Conservation (phyloP, 768 basidiomycete genomes). For the Naganishia randhawae region DNA sequence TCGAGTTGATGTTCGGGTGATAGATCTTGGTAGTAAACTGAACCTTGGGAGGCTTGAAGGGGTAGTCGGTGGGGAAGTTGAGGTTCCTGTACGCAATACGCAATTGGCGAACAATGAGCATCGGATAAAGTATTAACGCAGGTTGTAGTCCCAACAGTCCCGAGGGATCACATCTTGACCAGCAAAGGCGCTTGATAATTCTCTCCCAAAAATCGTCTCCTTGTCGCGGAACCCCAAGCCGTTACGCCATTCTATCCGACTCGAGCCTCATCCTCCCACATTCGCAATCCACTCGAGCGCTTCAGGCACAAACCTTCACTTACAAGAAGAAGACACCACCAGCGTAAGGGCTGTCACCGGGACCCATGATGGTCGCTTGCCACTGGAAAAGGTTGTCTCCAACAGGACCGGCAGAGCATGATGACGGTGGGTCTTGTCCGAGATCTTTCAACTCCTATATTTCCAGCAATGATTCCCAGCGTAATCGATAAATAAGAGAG, state of each 20-base stretch:
- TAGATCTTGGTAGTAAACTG: slow-evolving; percentile 99
- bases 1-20: slow-evolving; percentile 99
- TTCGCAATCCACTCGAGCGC: not conserved
- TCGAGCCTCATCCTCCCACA: not conserved
- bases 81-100: not conserved
- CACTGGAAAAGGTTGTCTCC: slow-evolving; percentile 99
- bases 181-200: no score
- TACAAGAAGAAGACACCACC: slow-evolving; percentile 92
- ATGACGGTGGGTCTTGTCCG: slow-evolving; percentile 97
- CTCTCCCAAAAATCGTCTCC: no score
- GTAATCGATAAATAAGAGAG: not conserved
- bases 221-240: no score
- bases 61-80: slow-evolving; percentile 93
- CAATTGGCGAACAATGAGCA: slow-evolving; percentile 27
- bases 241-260: no score
- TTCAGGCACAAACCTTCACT: slow-evolving; percentile 22
- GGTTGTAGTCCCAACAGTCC: no score
- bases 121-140: slow-evolving; percentile 28
- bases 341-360: slow-evolving; percentile 92
- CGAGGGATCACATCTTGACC: no score
- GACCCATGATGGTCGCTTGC: slow-evolving; percentile 99
- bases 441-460: slow-evolving; percentile 95
- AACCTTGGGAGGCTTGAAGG: slow-evolving; percentile 99
- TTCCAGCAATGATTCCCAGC: not conserved
- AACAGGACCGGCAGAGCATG: slow-evolving; percentile 96